phyloP scores from a whole-genome alignment of 768 basidiomycete species.

The Hygrophorus russula region DNA sequence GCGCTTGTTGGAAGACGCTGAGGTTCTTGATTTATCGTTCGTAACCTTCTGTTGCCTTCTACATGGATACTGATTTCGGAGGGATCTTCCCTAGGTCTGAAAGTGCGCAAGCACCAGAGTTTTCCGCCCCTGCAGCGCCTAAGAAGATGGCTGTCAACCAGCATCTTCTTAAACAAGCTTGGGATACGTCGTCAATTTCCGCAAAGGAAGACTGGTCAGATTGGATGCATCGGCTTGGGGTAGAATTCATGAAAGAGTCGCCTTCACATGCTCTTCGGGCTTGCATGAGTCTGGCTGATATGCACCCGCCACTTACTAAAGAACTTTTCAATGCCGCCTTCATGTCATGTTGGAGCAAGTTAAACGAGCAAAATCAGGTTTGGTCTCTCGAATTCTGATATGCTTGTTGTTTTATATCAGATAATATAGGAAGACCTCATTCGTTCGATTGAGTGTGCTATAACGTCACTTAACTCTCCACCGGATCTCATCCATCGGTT shows the following conservation, averaged over 20 bases:
- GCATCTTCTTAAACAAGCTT: slow-evolving; percentile 92
- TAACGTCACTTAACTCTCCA: slow-evolving; percentile 66
- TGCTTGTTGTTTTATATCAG: slow-evolving; percentile 4
- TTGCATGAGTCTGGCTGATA: slow-evolving; percentile 88
- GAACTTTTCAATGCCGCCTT: slow-evolving; percentile 98
- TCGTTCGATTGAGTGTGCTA: slow-evolving; percentile 76
- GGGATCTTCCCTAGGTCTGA: slow-evolving; percentile 35
- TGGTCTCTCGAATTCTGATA: slow-evolving; percentile 10
- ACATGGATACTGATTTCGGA: slow-evolving; percentile 1
- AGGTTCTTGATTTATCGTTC: slow-evolving; percentile 56
- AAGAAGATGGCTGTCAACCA: slow-evolving; percentile 92
- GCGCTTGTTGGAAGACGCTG: slow-evolving; percentile 79
- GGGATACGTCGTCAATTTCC: slow-evolving; percentile 73
- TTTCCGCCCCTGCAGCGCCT: slow-evolving; percentile 76
- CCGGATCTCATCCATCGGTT: slow-evolving; percentile 85
- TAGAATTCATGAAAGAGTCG: slow-evolving; percentile 96
- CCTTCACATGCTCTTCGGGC: slow-evolving; percentile 95
- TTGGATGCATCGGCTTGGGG: slow-evolving; percentile 89
- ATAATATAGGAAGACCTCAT: slow-evolving; percentile 80
- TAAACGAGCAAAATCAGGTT: slow-evolving; percentile 98
- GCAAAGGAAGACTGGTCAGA: slow-evolving; percentile 87
- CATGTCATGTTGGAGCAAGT: slow-evolving; percentile 91
- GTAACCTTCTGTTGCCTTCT: slow-evolving; percentile 13
- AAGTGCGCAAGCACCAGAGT: slow-evolving; percentile 53
- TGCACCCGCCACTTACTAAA: slow-evolving; percentile 81